Evolutionary conservation across 306 rosid species (phyloP).

Genomic region (Pterocarpus santalinus): DNA sequence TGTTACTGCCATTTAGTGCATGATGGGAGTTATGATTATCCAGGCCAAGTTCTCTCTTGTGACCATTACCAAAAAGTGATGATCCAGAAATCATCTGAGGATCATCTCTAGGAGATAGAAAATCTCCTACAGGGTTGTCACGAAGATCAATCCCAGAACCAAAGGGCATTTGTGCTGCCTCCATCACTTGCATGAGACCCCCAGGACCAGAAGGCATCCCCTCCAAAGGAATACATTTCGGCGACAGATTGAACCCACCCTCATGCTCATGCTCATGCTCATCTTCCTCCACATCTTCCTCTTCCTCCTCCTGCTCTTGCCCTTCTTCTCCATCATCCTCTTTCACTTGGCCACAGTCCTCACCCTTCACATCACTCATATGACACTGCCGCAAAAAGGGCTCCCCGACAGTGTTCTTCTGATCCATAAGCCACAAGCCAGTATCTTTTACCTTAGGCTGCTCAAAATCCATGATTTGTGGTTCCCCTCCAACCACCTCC

Average conservation of each 20-base stretch:
- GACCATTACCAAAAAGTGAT: constrained; percentile 70
- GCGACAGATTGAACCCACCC: constrained; percentile 64
- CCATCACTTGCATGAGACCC: constrained; percentile 69
- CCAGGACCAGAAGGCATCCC: constrained; percentile 72
- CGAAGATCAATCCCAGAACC: constrained; percentile 74
- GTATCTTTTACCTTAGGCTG: constrained; percentile 61
- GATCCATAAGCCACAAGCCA: constrained; percentile 66
- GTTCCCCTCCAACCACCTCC: constrained; percentile 55
- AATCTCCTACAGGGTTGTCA: constrained; percentile 64
- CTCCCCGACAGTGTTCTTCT: constrained; percentile 51
- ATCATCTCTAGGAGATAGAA: constrained; percentile 78
- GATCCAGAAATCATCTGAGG: constrained; percentile 61
- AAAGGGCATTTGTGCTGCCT: constrained; percentile 57
- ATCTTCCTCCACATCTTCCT: constrained; percentile 60
- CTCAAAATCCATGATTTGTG: constrained; percentile 64
- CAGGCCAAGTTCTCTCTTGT: constrained; percentile 71
- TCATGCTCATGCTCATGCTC: constrained; percentile 69
- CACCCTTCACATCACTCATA: constrained; percentile 48
- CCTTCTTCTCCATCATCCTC: constrained; percentile 54
- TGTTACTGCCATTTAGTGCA: constrained; percentile 64
- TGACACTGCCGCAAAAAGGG: constrained; percentile 68
- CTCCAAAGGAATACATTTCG: constrained; percentile 66
- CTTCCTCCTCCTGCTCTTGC: constrained; percentile 56
- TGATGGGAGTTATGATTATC: constrained; percentile 66
- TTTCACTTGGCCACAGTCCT: constrained; percentile 49